Base-by-base conservation (phyloP, 1,284 basidiomycete species). In the Trichosporon sp. region DNA sequence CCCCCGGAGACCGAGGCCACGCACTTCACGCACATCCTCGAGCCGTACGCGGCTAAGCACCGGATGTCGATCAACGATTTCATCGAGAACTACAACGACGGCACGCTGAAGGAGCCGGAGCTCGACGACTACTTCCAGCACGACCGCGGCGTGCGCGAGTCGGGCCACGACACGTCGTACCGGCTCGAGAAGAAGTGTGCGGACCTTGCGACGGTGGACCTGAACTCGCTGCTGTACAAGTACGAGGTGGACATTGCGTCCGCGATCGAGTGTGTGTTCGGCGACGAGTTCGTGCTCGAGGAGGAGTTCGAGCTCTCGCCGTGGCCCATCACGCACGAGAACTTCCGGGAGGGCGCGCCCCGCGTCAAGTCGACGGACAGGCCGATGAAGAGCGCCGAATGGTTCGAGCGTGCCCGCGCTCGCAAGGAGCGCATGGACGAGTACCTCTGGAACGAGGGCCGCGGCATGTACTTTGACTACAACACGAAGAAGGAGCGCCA, bases 41-140 rank as follows among this genome's bases (percentile, higher is more conserved):
- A 97, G 81, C 96, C 96, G 4, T 98, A 90, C 79, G 97, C 96
- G 35, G 87, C 87, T 68, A 96, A 97, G 85, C 90, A 95, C 75
- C 93, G 95, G 4, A 87, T 98, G 69, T 96, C 93, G n/a, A 90
- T 99, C 73, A 89, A 95, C 80, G 97, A 99, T 84, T 99, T 97
- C 85, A 96, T 92, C 81, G 93, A 97, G 84, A 91, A 91, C 80
- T 99, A 99, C 86, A 97, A 95, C 81, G 87, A 91, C 64, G 92
- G 92, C 13, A 83, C 87, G 62, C 85, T 98, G 77, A 86, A 89
- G 74, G 95, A 97, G 83, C 95, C 95, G 7, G 88, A 87, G 72
- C 88, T 99, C 5, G 96, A 99, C 84, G 94, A 95, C 77, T 99
- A 98, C 86, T 98, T 99, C 87, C 83, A 95, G 75, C 96, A 99